A percentile compares a stretch with the other conserved stretches of the same genome.
phyloP scores from a whole-genome alignment of 352 stramenopile genomes.

The Phytophthora citricola region DNA sequence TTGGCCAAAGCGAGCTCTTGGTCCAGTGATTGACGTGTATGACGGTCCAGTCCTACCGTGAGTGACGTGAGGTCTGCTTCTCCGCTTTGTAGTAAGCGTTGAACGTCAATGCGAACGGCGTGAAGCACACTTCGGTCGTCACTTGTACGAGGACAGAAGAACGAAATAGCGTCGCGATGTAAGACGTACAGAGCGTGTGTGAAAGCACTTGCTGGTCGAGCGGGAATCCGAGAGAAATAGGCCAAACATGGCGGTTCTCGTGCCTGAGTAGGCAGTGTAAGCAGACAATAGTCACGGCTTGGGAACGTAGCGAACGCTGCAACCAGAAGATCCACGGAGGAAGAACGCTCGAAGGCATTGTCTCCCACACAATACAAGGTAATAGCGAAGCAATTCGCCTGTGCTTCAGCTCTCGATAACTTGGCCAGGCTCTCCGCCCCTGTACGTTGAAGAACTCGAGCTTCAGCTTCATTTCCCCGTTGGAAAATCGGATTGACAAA shows the following conservation, averaged over 20 bases:
- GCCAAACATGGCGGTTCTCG: constrained; percentile 55
- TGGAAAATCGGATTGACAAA: constrained; percentile 65
- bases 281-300: constrained; percentile 58
- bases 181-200: constrained; percentile 66
- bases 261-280: constrained; percentile 60
- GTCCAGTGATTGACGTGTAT: constrained; percentile 36
- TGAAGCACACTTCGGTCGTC: constrained; percentile 37
- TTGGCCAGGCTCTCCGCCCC: constrained; percentile 35
- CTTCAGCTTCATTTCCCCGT: constrained; percentile 47
- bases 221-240: constrained; percentile 50
- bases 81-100: constrained; percentile 33
- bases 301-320: constrained; percentile 63
- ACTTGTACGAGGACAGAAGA: constrained; percentile 48
- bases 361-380: constrained; percentile 68
- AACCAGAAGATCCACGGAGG: constrained; percentile 51
- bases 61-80: constrained; percentile 23
- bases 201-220: constrained; percentile 56
- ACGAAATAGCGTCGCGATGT: constrained; percentile 63
- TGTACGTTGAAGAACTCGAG: constrained; percentile 29
- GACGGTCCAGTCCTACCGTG: constrained; percentile 34
- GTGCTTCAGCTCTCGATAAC: constrained; percentile 46
- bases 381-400: constrained; percentile 65
- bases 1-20: constrained; percentile 43
- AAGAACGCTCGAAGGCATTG: constrained; percentile 48
- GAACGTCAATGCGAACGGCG: constrained; percentile 42